These are phyloP conservation scores for Globisporangium nagaii DNA, from an alignment of 352 stramenopile species.

Conservation along the genomic window DNA sequence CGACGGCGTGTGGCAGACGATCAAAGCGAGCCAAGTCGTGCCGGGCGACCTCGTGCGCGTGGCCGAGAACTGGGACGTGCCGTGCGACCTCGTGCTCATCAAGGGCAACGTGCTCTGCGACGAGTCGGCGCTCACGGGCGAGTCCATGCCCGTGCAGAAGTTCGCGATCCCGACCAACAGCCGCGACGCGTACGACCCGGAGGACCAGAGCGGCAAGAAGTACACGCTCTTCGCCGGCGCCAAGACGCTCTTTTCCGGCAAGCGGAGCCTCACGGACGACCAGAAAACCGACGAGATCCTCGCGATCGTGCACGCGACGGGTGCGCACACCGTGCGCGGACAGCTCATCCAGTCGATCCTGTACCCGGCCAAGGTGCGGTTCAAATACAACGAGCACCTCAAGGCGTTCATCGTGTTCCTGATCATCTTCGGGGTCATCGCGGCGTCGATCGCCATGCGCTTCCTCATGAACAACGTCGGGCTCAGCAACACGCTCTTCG, in stretches of 20 bases:
- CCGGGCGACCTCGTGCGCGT: slow-evolving; percentile 47
- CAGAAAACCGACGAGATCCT: slow-evolving; percentile 36
- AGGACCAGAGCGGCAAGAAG: slow-evolving; percentile 42
- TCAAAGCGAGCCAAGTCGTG: slow-evolving; percentile 27
- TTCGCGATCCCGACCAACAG: slow-evolving; percentile 35
- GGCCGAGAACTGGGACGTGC: slow-evolving; percentile 36
- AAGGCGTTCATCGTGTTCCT: slow-evolving; percentile 59
- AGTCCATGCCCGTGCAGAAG: slow-evolving; percentile 77
- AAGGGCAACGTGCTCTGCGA: slow-evolving; percentile 40
- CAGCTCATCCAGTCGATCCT: slow-evolving; percentile 74
- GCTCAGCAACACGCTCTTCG: slow-evolving; percentile 47
- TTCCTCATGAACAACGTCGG: slow-evolving; percentile 41
- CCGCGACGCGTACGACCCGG: slow-evolving; percentile 25
- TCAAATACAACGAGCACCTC: slow-evolving; percentile 86
- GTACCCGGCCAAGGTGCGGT: slow-evolving; percentile 67
- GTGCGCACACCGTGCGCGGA: slow-evolving; percentile 67
- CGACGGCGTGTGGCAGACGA: slow-evolving; percentile 27
- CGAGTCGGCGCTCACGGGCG: slow-evolving; percentile 47
- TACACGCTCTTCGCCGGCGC: slow-evolving; percentile 79
- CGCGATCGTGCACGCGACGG: slow-evolving; percentile 61
- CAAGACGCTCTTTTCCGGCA: slow-evolving; percentile 34
- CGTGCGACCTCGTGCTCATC: slow-evolving; percentile 56
- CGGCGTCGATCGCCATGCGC: slow-evolving; percentile 34
- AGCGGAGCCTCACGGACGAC: slow-evolving; percentile 19
- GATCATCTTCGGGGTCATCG: slow-evolving; percentile 49